phyloP scores from a whole-genome alignment of 2,329 filamentous ascomycete species.

The Monosporascus ibericus region DNA sequence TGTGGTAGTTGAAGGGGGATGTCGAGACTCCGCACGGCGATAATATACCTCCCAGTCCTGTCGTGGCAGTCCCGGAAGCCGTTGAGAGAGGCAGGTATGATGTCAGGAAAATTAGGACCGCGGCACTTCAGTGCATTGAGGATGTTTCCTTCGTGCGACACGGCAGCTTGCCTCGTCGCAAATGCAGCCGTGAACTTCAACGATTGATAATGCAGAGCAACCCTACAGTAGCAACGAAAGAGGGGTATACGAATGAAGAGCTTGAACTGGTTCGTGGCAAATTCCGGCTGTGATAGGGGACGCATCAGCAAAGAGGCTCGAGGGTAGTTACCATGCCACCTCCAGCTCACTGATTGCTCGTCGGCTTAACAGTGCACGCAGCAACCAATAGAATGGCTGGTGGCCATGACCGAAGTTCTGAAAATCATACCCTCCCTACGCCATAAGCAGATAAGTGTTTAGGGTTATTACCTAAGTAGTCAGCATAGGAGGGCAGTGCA shows the following conservation, averaged over 20 bases:
- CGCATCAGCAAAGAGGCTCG: not conserved
- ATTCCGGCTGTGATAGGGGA: not conserved
- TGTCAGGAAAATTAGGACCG: not conserved
- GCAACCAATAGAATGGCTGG: too few species aligned
- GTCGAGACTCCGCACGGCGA: slow-evolving; percentile 8
- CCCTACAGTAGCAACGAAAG: not conserved
- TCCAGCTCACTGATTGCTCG: too few species aligned
- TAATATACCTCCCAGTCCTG: not conserved
- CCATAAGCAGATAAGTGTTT: too few species aligned
- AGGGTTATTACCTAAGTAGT: too few species aligned
- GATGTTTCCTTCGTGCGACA: not conserved
- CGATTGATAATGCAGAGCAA: not conserved
- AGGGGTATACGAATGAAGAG: not conserved
- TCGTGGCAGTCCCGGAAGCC: not conserved
- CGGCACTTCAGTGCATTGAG: not conserved
- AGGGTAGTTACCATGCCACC: not conserved
- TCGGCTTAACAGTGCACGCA: too few species aligned
- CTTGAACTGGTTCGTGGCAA: not conserved
- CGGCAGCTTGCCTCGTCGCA: not conserved
- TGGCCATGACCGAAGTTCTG: too few species aligned
- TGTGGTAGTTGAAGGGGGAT: slow-evolving; percentile 8
- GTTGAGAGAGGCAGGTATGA: not conserved
- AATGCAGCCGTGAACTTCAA: too few species aligned
- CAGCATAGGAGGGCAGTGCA: too few species aligned
- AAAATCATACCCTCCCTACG: too few species aligned